Conservation (phyloP, 495 filamentous ascomycete species). For the Penicillium argentinense region DNA sequence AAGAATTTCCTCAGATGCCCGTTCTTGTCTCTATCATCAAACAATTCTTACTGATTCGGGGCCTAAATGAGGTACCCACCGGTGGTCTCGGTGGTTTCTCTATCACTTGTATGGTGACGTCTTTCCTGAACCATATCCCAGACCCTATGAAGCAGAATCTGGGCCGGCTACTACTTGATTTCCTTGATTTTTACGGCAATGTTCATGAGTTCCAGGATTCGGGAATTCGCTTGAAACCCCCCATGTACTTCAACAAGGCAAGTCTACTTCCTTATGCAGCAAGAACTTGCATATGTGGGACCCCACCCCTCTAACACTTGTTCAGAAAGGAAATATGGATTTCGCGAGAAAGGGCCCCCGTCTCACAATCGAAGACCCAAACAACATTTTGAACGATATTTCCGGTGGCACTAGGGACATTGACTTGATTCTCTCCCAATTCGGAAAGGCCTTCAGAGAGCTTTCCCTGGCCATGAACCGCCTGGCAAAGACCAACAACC, state of each 20-base stretch:
- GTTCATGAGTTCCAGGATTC: conserved; percentile 62
- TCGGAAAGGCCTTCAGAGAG: conserved; percentile 58
- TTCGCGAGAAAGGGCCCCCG: conserved; percentile 14
- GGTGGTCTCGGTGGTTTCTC: conserved; percentile 96
- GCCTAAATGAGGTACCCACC: conserved; percentile 82
- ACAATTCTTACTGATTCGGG: conserved; percentile 85
- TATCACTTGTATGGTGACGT: conserved; percentile 89
- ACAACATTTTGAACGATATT: conserved; percentile 80
- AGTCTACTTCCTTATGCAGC: no score
- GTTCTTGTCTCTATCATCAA: conserved; percentile 83
- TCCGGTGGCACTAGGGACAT: conserved; percentile 74
- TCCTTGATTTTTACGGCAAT: conserved; percentile 86
- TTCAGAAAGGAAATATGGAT: not conserved
- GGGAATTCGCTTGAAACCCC: conserved; percentile 74
- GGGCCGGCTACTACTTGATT: conserved; percentile 77
- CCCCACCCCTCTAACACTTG: not conserved
- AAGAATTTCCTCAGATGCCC: conserved; percentile 77
- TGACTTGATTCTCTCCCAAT: conserved; percentile 57
- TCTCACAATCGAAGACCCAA: conserved; percentile 85
- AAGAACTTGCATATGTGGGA: no score
- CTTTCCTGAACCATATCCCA: conserved; percentile 76
- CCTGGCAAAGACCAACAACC: conserved; percentile 1
- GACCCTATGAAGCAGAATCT: conserved; percentile 63
- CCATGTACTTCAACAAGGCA: conserved; percentile 73
- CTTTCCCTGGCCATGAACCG: conserved; percentile 58